Evolutionary conservation across 176 grass and related monocot species (phyloP).

Genomic region (Musa beccarii): DNA sequence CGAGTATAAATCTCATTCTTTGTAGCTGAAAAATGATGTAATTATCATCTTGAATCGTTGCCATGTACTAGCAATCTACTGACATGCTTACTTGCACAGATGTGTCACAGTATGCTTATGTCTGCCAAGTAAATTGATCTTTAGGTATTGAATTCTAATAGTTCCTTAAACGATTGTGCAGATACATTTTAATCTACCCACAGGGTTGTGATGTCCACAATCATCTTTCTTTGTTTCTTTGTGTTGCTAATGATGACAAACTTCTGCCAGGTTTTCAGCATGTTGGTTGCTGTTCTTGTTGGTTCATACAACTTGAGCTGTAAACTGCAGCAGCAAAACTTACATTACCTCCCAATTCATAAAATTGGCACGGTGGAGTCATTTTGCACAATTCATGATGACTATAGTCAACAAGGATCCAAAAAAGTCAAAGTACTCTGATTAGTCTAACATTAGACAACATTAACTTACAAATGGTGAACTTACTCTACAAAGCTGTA

Average conservation of each 20-base stretch:
- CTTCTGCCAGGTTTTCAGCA: slow-evolving; percentile 69
- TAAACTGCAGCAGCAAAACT: slow-evolving; percentile 16
- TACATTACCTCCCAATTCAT: slow-evolving; percentile 19
- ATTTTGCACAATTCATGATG: slow-evolving; percentile 95
- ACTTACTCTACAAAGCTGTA: slow-evolving; percentile 10
- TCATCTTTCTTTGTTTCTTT: slow-evolving; percentile 96
- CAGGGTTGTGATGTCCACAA: slow-evolving; percentile 97
- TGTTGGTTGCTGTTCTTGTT: slow-evolving; percentile 19
- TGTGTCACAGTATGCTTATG: background rate
- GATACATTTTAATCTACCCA: slow-evolving; percentile 98
- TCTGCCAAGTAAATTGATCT: background rate
- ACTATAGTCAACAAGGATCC: slow-evolving; percentile 97
- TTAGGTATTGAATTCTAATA: background rate
- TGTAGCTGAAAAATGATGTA: background rate
- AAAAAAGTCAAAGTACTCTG: slow-evolving; percentile 98
- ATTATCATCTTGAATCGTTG: background rate
- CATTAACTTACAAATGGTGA: slow-evolving; percentile 7
- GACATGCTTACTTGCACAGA: background rate
- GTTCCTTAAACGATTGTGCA: slow-evolving; percentile 22
- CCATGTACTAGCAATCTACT: background rate
- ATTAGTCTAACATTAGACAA: slow-evolving; percentile 35
- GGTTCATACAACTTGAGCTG: slow-evolving; percentile 10
- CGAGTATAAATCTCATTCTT: too few relatives aligned
- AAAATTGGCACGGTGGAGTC: slow-evolving; percentile 78
- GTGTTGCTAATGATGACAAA: slow-evolving; percentile 98